Evolutionary conservation across 768 basidiomycete genomes (phyloP).

Genomic region (Rhizopogon sp.): DNA sequence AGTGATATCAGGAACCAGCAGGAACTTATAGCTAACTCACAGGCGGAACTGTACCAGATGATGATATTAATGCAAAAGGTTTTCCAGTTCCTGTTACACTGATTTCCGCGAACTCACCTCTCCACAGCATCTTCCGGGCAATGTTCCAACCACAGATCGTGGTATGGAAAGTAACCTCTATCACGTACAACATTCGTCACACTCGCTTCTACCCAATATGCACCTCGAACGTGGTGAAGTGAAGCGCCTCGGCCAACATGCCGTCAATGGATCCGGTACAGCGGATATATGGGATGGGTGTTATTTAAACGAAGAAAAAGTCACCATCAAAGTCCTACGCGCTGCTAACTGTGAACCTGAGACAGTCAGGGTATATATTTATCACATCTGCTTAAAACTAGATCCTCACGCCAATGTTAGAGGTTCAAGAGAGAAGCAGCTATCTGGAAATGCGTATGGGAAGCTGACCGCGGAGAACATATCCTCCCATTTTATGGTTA

Average conservation of each 20-base stretch:
- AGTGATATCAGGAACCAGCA: conserved; percentile 40
- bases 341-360: conserved; percentile 44
- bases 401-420: conserved; percentile 20
- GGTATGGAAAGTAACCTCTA: conserved; percentile 48
- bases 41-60: conserved; percentile 34
- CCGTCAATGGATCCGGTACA: conserved; percentile 45
- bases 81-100: not conserved
- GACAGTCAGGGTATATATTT: conserved; percentile 32
- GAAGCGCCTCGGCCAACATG: conserved; percentile 39
- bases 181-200: conserved; percentile 41
- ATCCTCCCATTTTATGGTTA: conserved; percentile 58
- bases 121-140: conserved; percentile 16
- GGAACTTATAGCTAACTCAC: conserved; percentile 27
- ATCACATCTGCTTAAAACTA: not conserved
- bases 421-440: conserved; percentile 49
- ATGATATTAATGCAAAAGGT: conserved; percentile 52
- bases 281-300: conserved; percentile 55
- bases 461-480: conserved; percentile 42
- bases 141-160: conserved; percentile 23
- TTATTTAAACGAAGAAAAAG: conserved; percentile 49
- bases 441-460: conserved; percentile 53
- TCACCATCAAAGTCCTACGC: conserved; percentile 52
- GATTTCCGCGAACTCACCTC: conserved; percentile 11
- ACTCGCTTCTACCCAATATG: conserved; percentile 43
- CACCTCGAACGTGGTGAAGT: conserved; percentile 52